Conservation (phyloP, 140 eudicot species). For the Anethum foeniculum region DNA sequence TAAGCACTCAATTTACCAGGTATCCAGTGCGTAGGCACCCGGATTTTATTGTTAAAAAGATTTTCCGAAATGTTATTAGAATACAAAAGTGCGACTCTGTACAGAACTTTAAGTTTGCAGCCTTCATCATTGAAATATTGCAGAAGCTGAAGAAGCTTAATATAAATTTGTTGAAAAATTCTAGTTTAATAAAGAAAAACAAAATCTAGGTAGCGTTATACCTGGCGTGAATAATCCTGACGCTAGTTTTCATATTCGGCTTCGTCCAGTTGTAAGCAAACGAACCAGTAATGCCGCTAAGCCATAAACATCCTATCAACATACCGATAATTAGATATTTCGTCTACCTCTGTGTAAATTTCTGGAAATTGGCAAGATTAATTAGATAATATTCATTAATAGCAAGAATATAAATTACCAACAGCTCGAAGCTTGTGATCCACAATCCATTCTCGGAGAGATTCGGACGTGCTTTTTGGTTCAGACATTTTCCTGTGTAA, state of each 20-base stretch:
- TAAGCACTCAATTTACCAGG: no score
- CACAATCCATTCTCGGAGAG: slow-evolving; percentile 54
- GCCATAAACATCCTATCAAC: slow-evolving; percentile 55
- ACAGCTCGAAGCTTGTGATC: slow-evolving; percentile 83
- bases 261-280: slow-evolving; percentile 70
- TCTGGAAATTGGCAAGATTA: background rate
- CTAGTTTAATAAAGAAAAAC: background rate
- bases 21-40: no score
- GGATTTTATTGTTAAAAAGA: no score
- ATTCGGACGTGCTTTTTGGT: slow-evolving; percentile 23
- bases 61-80: background rate
- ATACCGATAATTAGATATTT: background rate
- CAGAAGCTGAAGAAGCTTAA: no score
- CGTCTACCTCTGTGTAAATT: background rate
- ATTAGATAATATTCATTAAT: background rate
- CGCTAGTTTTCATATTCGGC: slow-evolving; percentile 82
- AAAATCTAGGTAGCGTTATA: background rate
- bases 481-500: slow-evolving; percentile 29
- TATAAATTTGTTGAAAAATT: background rate
- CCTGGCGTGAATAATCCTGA: slow-evolving; percentile 82
- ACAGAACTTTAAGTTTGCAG: background rate
- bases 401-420: slow-evolving; percentile 25
- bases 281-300: slow-evolving; percentile 65
- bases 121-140: no score
- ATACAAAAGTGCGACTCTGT: background rate